These are phyloP conservation scores for Cucumis hystrix DNA, from an alignment of 306 rosid genomes.

Conservation along the genomic window DNA sequence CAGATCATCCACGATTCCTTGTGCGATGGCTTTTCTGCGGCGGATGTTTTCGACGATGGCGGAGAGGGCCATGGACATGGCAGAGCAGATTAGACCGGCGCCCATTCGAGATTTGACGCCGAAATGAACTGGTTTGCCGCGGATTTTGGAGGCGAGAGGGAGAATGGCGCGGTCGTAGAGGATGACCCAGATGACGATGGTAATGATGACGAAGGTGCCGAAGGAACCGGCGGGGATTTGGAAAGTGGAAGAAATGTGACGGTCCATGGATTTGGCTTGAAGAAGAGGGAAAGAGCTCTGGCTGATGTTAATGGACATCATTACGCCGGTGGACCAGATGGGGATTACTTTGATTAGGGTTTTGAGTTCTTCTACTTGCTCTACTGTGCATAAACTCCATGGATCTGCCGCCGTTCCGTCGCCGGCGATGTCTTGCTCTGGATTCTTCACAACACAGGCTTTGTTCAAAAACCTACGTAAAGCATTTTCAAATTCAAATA, in stretches of 20 bases:
- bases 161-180: slow-evolving; percentile 40
- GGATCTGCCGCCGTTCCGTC: slow-evolving; percentile 42
- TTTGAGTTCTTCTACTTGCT: slow-evolving; percentile 61
- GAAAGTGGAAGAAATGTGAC: slow-evolving; percentile 33
- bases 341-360: slow-evolving; percentile 48
- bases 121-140: slow-evolving; percentile 27
- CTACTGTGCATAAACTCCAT: slow-evolving; percentile 57
- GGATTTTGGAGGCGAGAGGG: slow-evolving; percentile 43
- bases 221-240: slow-evolving; percentile 61
- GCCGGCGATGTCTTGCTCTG: slow-evolving; percentile 20
- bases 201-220: slow-evolving; percentile 24
- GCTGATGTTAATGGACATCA: slow-evolving; percentile 26
- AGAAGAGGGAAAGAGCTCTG: slow-evolving; percentile 44
- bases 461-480: slow-evolving; percentile 37
- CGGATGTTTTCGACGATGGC: slow-evolving; percentile 35
- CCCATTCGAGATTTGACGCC: slow-evolving; percentile 40
- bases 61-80: slow-evolving; percentile 27
- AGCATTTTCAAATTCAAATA: not conserved
- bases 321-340: slow-evolving; percentile 43
- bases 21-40: slow-evolving; percentile 22
- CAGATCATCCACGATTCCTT: slow-evolving; percentile 20
- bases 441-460: slow-evolving; percentile 39
- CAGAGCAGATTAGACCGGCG: slow-evolving; percentile 34
- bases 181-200: slow-evolving; percentile 26
- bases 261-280: slow-evolving; percentile 55